These are phyloP conservation scores for Lepidopterella palustris DNA, from an alignment of 495 filamentous ascomycete genomes.

Conservation along the genomic window DNA sequence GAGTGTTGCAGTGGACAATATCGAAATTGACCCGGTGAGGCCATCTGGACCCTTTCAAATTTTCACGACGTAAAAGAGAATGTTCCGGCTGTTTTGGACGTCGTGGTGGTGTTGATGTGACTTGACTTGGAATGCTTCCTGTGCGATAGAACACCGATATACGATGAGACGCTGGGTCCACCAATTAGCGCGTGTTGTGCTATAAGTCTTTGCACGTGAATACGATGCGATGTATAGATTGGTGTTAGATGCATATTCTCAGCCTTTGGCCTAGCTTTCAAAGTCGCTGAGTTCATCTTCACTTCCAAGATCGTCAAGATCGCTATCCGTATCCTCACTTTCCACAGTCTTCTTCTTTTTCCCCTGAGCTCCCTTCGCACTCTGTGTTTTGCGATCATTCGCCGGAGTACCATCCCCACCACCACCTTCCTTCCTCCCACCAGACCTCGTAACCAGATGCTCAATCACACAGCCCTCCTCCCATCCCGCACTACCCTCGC, in stretches of 20 bases:
- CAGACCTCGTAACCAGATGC: constrained; percentile 38
- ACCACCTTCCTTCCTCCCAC: constrained; percentile 33
- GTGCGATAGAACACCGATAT: no score
- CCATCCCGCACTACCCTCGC: constrained; percentile 36
- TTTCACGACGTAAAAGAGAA: no score
- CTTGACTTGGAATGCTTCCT: no score
- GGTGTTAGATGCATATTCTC: no score
- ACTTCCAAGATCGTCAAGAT: constrained; percentile 28
- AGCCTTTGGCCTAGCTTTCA: neutral
- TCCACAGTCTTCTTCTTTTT: constrained; percentile 9
- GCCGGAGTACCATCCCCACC: no score
- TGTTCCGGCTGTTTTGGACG: no score
- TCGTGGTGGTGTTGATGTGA: no score
- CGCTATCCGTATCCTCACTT: constrained; percentile 23
- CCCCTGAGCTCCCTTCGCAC: neutral
- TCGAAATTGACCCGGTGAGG: neutral
- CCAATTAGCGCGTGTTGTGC: no score
- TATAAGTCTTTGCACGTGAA: no score
- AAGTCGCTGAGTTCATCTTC: constrained; percentile 8
- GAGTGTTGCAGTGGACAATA: neutral
- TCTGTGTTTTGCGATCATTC: neutral
- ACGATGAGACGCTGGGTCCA: no score
- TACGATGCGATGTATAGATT: no score
- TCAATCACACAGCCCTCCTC: constrained; percentile 41
- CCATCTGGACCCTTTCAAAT: neutral